Conservation (phyloP, 164 flowering plant genomes). For the Echeveria elegans region DNA sequence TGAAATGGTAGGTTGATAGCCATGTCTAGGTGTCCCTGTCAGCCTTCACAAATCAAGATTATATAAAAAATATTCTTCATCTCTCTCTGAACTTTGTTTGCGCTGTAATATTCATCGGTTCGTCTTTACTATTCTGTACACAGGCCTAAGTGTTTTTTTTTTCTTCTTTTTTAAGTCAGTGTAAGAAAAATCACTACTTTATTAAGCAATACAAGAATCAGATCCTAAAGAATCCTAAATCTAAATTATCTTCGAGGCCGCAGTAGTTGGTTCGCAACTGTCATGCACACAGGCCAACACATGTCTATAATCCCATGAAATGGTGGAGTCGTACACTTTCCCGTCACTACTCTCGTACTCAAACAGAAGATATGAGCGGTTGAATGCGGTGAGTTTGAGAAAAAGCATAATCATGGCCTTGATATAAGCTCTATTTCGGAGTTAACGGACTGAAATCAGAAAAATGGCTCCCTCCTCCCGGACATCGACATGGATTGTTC, state of each 20-base stretch:
- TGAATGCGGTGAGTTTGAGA: conserved; percentile 74
- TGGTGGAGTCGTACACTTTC: conserved; percentile 71
- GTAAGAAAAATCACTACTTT: not conserved
- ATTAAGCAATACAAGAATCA: not conserved
- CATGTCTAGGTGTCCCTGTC: too few relatives aligned
- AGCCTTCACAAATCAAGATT: too few relatives aligned
- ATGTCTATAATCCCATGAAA: conserved; percentile 71
- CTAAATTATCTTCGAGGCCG: conserved; percentile 24
- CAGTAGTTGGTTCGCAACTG: conserved; percentile 51
- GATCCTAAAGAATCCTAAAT: not conserved
- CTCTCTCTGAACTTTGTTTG: too few relatives aligned
- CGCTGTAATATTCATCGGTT: too few relatives aligned
- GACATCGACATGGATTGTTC: conserved; percentile 76
- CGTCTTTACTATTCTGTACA: too few relatives aligned
- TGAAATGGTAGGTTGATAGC: conserved; percentile 8
- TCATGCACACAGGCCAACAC: conserved; percentile 65
- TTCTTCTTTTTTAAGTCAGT: too few relatives aligned
- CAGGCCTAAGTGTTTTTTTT: too few relatives aligned
- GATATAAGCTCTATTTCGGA: conserved; percentile 60
- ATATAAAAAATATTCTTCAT: too few relatives aligned
- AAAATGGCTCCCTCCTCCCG: conserved; percentile 83
- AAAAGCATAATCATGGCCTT: conserved; percentile 62
- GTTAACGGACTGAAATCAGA: conserved; percentile 27
- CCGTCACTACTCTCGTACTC: conserved; percentile 19
- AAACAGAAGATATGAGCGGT: not conserved